Conservation (phyloP, 768 basidiomycete genomes). For the Russula griseocarnosa region DNA sequence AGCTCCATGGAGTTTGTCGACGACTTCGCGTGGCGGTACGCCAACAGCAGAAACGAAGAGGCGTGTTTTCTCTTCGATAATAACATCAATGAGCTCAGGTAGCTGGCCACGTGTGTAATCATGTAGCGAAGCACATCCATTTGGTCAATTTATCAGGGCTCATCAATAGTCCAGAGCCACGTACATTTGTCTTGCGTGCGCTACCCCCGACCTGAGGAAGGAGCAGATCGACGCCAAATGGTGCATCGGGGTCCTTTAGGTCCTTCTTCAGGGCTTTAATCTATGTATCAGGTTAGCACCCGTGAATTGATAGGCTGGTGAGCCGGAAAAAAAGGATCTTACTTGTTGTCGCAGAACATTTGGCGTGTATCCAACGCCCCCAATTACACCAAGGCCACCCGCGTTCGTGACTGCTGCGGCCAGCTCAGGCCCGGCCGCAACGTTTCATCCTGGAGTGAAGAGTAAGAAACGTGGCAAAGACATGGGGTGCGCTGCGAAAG, state of each 20-base stretch:
- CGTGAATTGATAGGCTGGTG: not conserved
- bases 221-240: conserved; percentile 90
- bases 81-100: conserved; percentile 78
- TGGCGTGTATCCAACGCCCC: conserved; percentile 83
- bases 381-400: conserved; percentile 89
- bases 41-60: conserved; percentile 93
- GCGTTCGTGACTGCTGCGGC: conserved; percentile 94
- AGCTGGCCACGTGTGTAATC: conserved; percentile 91
- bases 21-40: conserved; percentile 74
- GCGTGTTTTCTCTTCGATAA: conserved; percentile 83
- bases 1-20: conserved; percentile 78
- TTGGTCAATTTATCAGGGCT: not conserved
- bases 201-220: conserved; percentile 82
- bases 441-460: conserved; percentile 54
- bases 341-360: conserved; percentile 78
- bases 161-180: not conserved
- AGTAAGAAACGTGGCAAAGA: not conserved
- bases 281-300: conserved; percentile 36
- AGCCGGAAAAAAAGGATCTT: conserved; percentile 23
- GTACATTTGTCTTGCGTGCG: conserved; percentile 88
- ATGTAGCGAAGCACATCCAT: conserved; percentile 40
- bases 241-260: conserved; percentile 67
- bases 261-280: conserved; percentile 69
- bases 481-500: not conserved
- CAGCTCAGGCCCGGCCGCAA: conserved; percentile 72